phyloP scores from a whole-genome alignment of 805 yeast genomes.

The Wickerhamiella brachini region DNA sequence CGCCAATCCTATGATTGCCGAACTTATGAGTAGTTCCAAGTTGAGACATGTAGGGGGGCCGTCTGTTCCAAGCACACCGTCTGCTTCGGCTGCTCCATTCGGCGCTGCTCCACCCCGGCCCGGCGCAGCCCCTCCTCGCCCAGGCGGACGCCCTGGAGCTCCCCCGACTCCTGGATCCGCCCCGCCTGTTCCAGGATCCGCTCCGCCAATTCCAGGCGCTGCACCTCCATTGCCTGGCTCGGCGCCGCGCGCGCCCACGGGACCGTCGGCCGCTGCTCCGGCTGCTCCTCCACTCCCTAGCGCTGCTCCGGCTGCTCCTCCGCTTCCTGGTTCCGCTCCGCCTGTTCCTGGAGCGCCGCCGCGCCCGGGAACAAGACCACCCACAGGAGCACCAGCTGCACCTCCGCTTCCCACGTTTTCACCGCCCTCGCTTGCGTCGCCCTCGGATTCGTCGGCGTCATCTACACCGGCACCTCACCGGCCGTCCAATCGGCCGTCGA shows the following conservation, averaged over 20 bases:
- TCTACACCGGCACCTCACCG: background rate
- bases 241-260: background rate
- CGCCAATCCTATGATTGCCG: conserved; percentile 2
- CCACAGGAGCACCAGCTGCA: background rate
- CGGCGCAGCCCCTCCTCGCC: background rate
- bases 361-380: background rate
- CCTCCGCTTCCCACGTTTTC: background rate
- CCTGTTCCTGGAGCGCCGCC: conserved; percentile 7
- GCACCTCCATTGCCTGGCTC: conserved; percentile 8
- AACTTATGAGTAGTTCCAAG: background rate
- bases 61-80: background rate
- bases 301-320: conserved; percentile 3
- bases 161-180: conserved; percentile 7
- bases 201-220: conserved; percentile 1
- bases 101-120: background rate
- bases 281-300: background rate
- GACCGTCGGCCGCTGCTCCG: background rate
- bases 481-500: background rate
- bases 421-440: too few species aligned
- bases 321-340: background rate
- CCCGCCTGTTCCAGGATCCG: conserved; percentile 7
- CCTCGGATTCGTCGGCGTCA: background rate
- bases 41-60: background rate
- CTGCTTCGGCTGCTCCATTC: background rate
- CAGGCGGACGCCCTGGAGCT: background rate